Evolutionary conservation across 2,329 filamentous ascomycete species (phyloP), one percentile per base, ranked within the genome.

Genomic region (Fusarium verrucosum): DNA sequence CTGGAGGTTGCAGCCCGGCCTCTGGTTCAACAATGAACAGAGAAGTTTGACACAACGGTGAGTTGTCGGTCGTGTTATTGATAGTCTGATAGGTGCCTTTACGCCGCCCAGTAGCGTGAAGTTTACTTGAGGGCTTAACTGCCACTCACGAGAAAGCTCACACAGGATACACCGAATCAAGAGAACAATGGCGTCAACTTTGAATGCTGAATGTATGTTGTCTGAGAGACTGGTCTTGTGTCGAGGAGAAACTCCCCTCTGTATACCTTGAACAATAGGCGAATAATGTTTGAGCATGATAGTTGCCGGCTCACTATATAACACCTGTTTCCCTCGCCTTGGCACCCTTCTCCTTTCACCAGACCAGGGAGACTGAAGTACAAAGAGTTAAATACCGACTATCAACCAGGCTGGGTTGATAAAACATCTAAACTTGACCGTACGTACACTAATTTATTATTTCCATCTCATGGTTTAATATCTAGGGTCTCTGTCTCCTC

Each of bases 11-110:
- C 63, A 66, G 62, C 49, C 46, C 58, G 58, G 36, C 37, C 19
- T 53, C 52, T 25, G 49, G 62, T 60, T 45, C 22, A 59, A 66
- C 58, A 66, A 66, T 45, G 58, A 26, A 52, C 47, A 58, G 41
- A 63, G 40, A 25, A 58, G 51, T 30, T 62, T 66, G 62, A 50
- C 62, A 63, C 62, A 51, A 66, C 62, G 58, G 62, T 46, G 50
- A 59, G 43, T 35, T 61, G 20, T 49, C 45, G 37, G 32, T 37
- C 30, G 47, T 51, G 22, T 14, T 28, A 40, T 30, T 23, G 52
- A 50, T 50, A 44, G 32, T 16, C n/a, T 49, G 17, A 8, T 9
- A 35, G n/a, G 51, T 45, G 46, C 25, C 23, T 14, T 19, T 23
- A 9, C 10, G n/a, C 20, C 20, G 30, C 20, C 14, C 8, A 19